Evolutionary conservation across 805 yeast species (phyloP).

Genomic region (Kuraishia piskuri): DNA sequence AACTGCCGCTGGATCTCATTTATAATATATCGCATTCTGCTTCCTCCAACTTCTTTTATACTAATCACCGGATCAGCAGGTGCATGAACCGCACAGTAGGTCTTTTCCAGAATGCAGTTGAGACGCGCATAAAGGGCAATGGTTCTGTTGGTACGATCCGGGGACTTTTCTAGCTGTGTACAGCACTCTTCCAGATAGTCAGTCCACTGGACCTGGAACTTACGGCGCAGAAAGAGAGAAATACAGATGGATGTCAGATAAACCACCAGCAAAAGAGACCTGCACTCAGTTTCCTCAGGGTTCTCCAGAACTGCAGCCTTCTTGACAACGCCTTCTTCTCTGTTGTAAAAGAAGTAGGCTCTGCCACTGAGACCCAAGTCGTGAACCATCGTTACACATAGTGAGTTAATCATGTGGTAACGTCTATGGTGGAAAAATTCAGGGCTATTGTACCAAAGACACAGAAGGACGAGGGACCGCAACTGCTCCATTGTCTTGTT

Average conservation of each 20-base stretch:
- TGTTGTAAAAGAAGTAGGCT: slow-evolving; percentile 32
- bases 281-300: slow-evolving; percentile 34
- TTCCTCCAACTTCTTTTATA: slow-evolving; percentile 16
- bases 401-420: slow-evolving; percentile 56
- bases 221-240: slow-evolving; percentile 57
- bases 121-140: slow-evolving; percentile 53
- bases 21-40: slow-evolving; percentile 29
- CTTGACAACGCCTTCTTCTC: slow-evolving; percentile 30
- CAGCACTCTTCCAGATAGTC: slow-evolving; percentile 59
- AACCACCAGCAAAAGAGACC: slow-evolving; percentile 45
- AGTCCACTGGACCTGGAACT: slow-evolving; percentile 55
- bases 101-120: slow-evolving; percentile 52
- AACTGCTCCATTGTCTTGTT: slow-evolving; percentile 62
- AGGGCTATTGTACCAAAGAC: slow-evolving; percentile 79
- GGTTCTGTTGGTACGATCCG: slow-evolving; percentile 24
- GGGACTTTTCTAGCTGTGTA: slow-evolving; percentile 29
- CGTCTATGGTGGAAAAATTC: slow-evolving; percentile 76
- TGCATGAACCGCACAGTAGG: slow-evolving; percentile 41
- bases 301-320: slow-evolving; percentile 30
- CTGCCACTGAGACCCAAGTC: slow-evolving; percentile 68
- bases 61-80: slow-evolving; percentile 24
- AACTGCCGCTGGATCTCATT: slow-evolving; percentile 43
- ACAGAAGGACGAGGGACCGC: slow-evolving; percentile 49
- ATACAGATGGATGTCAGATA: slow-evolving; percentile 58
- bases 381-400: slow-evolving; percentile 60